Conservation (phyloP, 352 stramenopile species). For the Plasmopara muralis region DNA sequence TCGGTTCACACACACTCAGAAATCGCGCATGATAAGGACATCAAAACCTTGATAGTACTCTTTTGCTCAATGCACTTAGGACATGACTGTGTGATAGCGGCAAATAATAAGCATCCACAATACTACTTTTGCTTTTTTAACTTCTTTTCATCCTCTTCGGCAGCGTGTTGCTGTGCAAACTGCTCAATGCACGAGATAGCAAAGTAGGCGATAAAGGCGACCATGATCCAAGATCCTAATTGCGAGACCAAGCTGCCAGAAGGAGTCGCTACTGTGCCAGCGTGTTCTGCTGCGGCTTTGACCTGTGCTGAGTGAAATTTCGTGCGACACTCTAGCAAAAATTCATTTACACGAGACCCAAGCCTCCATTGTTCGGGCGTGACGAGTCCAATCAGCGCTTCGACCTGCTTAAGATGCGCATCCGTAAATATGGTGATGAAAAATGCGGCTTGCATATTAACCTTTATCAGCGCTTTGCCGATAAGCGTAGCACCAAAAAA, state of each 20-base stretch:
- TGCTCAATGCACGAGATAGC: conserved; percentile 87
- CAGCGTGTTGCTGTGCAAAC: conserved; percentile 85
- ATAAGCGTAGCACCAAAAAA: conserved; percentile 93
- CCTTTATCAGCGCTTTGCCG: conserved; percentile 90
- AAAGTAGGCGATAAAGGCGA: conserved; percentile 86
- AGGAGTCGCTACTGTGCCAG: conserved; percentile 28
- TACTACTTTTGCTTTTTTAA: conserved; percentile 67
- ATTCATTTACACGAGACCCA: conserved; percentile 75
- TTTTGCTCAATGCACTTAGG: not conserved
- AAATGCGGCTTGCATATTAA: conserved; percentile 85
- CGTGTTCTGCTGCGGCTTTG: conserved; percentile 53
- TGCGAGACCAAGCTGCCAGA: conserved; percentile 74
- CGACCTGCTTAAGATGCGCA: conserved; percentile 72
- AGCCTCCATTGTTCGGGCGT: conserved; percentile 69
- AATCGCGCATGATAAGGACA: no score
- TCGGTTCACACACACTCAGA: conserved; percentile 2
- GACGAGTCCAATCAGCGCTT: conserved; percentile 75
- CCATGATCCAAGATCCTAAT: conserved; percentile 73
- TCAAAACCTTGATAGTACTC: not conserved
- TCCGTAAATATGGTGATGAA: conserved; percentile 91
- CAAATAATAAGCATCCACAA: conserved; percentile 4
- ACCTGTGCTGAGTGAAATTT: conserved; percentile 80
- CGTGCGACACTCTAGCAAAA: conserved; percentile 77
- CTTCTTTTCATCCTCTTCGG: conserved; percentile 83
- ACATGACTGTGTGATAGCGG: not conserved